Base-by-base conservation (phyloP, 2,329 filamentous ascomycete species). In the Fusarium neocosmosporiellum region DNA sequence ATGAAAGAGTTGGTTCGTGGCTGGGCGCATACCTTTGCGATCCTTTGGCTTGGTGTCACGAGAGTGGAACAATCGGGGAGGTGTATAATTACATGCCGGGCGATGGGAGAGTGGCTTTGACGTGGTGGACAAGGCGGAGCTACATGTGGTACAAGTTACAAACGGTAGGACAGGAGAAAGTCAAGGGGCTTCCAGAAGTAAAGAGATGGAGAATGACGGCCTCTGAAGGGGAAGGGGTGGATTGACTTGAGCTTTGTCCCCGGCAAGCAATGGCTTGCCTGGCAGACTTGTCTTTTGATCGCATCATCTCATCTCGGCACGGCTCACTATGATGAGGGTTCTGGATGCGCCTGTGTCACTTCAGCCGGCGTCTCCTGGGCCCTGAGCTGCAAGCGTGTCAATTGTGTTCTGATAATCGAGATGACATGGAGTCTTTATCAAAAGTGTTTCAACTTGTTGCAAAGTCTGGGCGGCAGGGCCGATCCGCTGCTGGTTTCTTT, bases 321-420 rank as follows among this genome's bases (percentile, higher is more conserved):
- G 18, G 48, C 18, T 36, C 34, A 33, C 16, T 7, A 39, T 33
- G 24, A 37, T 33, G n/a, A 43, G 16, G 24, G 22, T 4, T 22
- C 13, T 18, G 34, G 37, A 29, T n/a, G 43, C 20, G 22, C 22
- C 14, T 50, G 53, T 59, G 62, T 50, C 39, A 59, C 39, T 64
- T 50, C 16, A 59, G 33, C 41, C 13, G 22, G 7, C 34, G 27
- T 14, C 27, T 20, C 18, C 29, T 37, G 9, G 20, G 18, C 14
- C 37, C n/a, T 59, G 50, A 29, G 18, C 20, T 48, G 24, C 22
- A 34, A 36, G 22, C n/a, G n/a, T 18, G 27, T 43, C 18, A 18
- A n/a, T n/a, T 58, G 69, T 61, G 27, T 66, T 46, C 69, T 69
- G 59, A 46, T 24, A 55, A 72, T 71, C 46, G 65, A 41, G 60